A percentile compares a stretch with the other conserved stretches of the same genome.
These are phyloP conservation scores for Blepharisma japonicum DNA, from an alignment of 73 alveolate species.

Conservation along the genomic window DNA sequence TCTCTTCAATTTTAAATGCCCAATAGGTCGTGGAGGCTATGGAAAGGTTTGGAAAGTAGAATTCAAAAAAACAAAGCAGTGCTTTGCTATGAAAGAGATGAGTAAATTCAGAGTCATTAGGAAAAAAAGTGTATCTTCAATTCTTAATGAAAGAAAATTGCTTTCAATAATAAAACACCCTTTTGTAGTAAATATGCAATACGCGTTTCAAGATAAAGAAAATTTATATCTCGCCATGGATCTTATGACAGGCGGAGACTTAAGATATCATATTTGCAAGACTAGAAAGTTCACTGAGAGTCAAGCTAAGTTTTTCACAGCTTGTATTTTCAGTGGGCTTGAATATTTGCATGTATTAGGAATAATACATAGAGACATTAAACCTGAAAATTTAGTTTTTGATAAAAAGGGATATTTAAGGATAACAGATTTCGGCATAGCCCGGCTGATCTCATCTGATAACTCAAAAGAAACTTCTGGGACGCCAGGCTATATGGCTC, in stretches of 20 bases:
- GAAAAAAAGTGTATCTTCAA: slow-evolving; percentile 77
- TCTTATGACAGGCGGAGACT: slow-evolving; percentile 84
- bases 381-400: slow-evolving; percentile 91
- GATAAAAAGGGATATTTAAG: slow-evolving; percentile 77
- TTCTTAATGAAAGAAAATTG: slow-evolving; percentile 77
- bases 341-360: slow-evolving; percentile 82
- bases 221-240: slow-evolving; percentile 88
- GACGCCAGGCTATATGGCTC: slow-evolving; percentile 88
- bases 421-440: slow-evolving; percentile 87
- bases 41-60: slow-evolving; percentile 2
- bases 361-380: slow-evolving; percentile 90
- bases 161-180: slow-evolving; percentile 65
- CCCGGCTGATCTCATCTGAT: slow-evolving; percentile 78
- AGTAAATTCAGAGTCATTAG: slow-evolving; percentile 54
- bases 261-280: slow-evolving; percentile 61
- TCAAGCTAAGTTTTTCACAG: slow-evolving; percentile 51
- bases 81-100: slow-evolving; percentile 38
- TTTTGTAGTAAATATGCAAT: slow-evolving; percentile 86
- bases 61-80: slow-evolving; percentile 41
- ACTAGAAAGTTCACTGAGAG: slow-evolving; percentile 48
- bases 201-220: slow-evolving; percentile 88
- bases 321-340: slow-evolving; percentile 59
- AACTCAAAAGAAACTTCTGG: slow-evolving; percentile 89
- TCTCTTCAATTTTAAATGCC: not conserved
- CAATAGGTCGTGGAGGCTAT: slow-evolving; percentile 2